Evolutionary conservation across 495 filamentous ascomycete species (phyloP), one percentile per base, ranked within the genome.

Genomic region (Penicillium ucsense): DNA sequence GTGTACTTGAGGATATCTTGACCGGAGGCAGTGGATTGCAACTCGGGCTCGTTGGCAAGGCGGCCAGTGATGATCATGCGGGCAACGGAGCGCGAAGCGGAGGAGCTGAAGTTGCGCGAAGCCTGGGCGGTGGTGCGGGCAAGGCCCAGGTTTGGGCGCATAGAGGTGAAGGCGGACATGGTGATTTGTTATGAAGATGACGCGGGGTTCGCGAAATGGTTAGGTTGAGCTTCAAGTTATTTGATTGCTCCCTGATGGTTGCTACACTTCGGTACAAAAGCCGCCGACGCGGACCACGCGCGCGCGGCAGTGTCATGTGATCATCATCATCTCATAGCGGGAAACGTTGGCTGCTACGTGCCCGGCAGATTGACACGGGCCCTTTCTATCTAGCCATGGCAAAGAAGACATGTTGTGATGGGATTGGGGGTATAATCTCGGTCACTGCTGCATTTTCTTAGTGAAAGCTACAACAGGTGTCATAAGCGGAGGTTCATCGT

Each of bases 61-160:
- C 82, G 81, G 62, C 88, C 89, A 54, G 89, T 76, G 68, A 95
- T 61, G 59, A 77, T 83, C 70, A 94, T 73, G 47, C 73, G 72
- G 43, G 81, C 78, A 47, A 76, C 46, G 38, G 63, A 55, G 46
- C 65, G 59, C 45, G 66, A 54, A 10, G 68, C 59, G 42, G 77
- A 76, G 54, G 68, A 67, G 67, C 70, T 75, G 68, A 88, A 73
- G 61, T 75, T 59, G 60, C 84, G 84, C 52, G 71, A 64, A 43
- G 78, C 60, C 10, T 68, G 66, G 48, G 72, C 53, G 47, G 60
- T 47, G 52, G 53, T 35, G 35, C 51, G 41, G 40, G 63, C 54
- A 43, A 62, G 52, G 56, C 66, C 58, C 52, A 66, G 45, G 46
- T 56, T 34, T 4, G 70, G 59, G 40, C 68, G 68, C 45, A 74